Percentiles rank a stretch among this genome's conserved stretches.
phyloP scores from a whole-genome alignment of 2,329 filamentous ascomycete species.

The Diplocarpon rosae region DNA sequence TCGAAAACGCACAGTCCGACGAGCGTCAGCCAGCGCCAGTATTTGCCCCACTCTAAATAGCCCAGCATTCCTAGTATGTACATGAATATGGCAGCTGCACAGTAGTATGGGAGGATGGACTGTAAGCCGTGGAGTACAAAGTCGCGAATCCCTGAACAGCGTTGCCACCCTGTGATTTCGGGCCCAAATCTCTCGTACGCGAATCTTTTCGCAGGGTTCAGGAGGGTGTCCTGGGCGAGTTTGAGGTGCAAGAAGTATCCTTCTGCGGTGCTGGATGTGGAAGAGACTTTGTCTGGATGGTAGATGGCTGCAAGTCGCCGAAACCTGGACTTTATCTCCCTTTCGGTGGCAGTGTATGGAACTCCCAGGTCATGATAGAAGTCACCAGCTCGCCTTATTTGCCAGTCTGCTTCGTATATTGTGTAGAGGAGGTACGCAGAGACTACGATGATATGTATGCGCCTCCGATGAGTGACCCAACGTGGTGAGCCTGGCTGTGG shows the following conservation, averaged over 20 bases:
- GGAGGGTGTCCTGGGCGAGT: conserved; percentile 69
- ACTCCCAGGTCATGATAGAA: conserved; percentile 74
- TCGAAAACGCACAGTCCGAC: conserved; percentile 44
- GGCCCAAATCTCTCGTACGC: conserved; percentile 86
- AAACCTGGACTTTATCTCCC: conserved; percentile 74
- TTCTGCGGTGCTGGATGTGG: conserved; percentile 24
- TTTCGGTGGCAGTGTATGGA: conserved; percentile 55
- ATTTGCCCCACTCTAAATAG: conserved; percentile 55
- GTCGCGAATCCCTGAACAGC: conserved; percentile 59
- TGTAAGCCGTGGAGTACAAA: conserved; percentile 60
- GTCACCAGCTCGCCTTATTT: conserved; percentile 58
- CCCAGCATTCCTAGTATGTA: conserved; percentile 53
- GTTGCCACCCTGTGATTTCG: conserved; percentile 53
- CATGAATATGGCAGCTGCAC: conserved; percentile 43
- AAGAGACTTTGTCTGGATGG: conserved; percentile 71
- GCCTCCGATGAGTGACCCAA: conserved; percentile 62
- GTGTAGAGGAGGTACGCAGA: conserved; percentile 80
- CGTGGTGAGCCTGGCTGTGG: conserved; percentile 59
- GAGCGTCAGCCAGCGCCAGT: conserved; percentile 53
- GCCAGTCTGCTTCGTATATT: conserved; percentile 82
- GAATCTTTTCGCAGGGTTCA: conserved; percentile 67
- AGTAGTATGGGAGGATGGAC: conserved; percentile 50
- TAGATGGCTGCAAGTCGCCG: conserved; percentile 58
- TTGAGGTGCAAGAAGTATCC: conserved; percentile 73
- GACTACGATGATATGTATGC: conserved; percentile 76